Evolutionary conservation across 176 grass and related monocot species (phyloP).

Genomic region (Zea luxurians): DNA sequence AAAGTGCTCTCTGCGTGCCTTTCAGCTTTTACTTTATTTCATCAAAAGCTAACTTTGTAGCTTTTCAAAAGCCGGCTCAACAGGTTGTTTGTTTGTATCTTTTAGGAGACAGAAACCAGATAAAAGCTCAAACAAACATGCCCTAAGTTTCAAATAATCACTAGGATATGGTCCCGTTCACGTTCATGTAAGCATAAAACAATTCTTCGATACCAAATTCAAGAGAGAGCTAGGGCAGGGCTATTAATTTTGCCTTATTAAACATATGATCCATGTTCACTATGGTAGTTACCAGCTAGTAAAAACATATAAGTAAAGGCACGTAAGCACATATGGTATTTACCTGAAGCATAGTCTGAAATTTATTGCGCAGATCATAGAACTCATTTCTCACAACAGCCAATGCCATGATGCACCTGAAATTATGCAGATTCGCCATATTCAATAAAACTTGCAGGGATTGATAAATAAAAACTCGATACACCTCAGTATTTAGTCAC

Average conservation of each 20-base stretch:
- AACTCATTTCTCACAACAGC: slow-evolving; percentile 63
- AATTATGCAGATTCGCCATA: slow-evolving; percentile 11
- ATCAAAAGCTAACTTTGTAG: too few relatives aligned
- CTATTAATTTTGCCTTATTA: background rate
- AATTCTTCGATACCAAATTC: background rate
- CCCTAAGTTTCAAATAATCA: background rate
- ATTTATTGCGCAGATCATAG: slow-evolving; percentile 58
- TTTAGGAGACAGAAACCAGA: too few relatives aligned
- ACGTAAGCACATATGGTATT: background rate
- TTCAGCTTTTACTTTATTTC: too few relatives aligned
- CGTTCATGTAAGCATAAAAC: background rate
- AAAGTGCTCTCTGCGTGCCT: too few relatives aligned
- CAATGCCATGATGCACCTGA: slow-evolving; percentile 62
- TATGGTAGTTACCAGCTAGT: background rate
- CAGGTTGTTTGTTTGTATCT: too few relatives aligned
- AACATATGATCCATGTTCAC: background rate
- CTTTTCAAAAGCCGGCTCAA: too few relatives aligned
- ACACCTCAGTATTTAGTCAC: background rate
- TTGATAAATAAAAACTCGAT: slow-evolving; percentile 5
- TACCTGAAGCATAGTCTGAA: slow-evolving; percentile 86
- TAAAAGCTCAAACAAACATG: too few relatives aligned
- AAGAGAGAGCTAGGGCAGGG: background rate
- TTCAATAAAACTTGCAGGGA: background rate
- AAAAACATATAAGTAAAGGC: slow-evolving; percentile 15
- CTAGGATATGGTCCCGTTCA: background rate